A percentile compares a stretch with the other conserved stretches of the same genome.
These are phyloP conservation scores for Cordyceps farinosa DNA, from an alignment of 2,329 filamentous ascomycete genomes.

Conservation along the genomic window DNA sequence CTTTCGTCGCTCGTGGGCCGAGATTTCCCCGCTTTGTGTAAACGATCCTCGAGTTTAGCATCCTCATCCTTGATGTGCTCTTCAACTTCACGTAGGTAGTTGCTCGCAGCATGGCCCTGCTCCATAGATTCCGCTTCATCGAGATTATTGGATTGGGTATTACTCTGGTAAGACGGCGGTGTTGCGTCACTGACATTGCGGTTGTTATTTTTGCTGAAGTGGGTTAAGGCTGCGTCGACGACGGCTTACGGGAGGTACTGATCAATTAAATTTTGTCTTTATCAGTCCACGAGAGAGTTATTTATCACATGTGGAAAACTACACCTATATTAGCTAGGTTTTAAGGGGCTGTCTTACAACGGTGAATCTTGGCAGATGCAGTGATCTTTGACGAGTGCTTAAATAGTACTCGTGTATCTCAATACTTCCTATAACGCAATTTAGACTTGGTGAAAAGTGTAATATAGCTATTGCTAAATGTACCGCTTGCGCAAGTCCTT, in stretches of 20 bases:
- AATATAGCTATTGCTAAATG: too few relatives aligned
- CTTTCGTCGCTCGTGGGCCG: not conserved
- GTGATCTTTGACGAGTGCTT: too few relatives aligned
- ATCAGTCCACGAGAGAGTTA: too few relatives aligned
- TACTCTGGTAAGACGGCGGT: not conserved
- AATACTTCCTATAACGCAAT: too few relatives aligned
- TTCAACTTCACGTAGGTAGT: not conserved
- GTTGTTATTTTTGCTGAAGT: not conserved
- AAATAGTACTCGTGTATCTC: too few relatives aligned
- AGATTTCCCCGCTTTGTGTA: not conserved
- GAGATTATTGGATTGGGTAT: not conserved
- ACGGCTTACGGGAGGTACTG: not conserved
- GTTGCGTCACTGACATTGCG: not conserved
- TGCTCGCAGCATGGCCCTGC: too few relatives aligned
- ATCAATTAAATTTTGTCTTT: not conserved
- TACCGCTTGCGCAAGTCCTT: too few relatives aligned
- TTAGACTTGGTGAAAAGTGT: too few relatives aligned
- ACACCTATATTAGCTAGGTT: not conserved
- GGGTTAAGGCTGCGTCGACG: not conserved
- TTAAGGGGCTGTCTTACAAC: not conserved
- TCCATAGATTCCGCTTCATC: too few relatives aligned
- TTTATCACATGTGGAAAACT: too few relatives aligned
- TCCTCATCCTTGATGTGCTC: not conserved
- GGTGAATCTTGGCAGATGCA: not conserved
- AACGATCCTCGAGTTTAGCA: not conserved